Percentiles rank a stretch among this genome's conserved stretches.
Evolutionary conservation across 768 basidiomycete species (phyloP).

Genomic region (Krasilnikovozyma curviuscula): DNA sequence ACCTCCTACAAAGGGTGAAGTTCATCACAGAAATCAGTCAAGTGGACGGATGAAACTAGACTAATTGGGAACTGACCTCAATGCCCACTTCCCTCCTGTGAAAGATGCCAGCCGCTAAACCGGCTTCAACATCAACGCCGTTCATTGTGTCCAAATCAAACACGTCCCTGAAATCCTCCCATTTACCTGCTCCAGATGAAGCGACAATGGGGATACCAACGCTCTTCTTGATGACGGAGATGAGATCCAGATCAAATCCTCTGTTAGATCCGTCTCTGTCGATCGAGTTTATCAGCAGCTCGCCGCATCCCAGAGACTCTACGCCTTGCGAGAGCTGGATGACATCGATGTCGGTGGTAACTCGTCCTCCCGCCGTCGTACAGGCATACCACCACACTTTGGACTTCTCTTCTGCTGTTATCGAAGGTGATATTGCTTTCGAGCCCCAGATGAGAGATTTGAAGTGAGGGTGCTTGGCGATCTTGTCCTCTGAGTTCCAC

Average conservation of each 20-base stretch:
- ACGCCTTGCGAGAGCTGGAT: slow-evolving; percentile 79
- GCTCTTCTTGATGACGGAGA: slow-evolving; percentile 49
- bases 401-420: slow-evolving; percentile 38
- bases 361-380: slow-evolving; percentile 83
- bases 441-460: slow-evolving; percentile 24
- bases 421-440: slow-evolving; percentile 5
- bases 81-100: slow-evolving; percentile 77
- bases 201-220: slow-evolving; percentile 87
- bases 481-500: slow-evolving; percentile 19
- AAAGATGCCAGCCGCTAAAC: slow-evolving; percentile 90
- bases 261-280: slow-evolving; percentile 83
- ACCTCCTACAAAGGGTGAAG: no score
- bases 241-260: slow-evolving; percentile 74
- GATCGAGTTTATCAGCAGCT: slow-evolving; percentile 86
- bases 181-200: slow-evolving; percentile 73
- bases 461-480: slow-evolving; percentile 42
- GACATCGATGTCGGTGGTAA: slow-evolving; percentile 60
- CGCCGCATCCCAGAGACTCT: slow-evolving; percentile 81
- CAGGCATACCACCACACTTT: slow-evolving; percentile 98
- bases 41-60: no score
- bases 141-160: no score
- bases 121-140: slow-evolving; percentile 56
- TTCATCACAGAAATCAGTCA: no score
- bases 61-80: slow-evolving; percentile 21
- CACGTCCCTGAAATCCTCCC: slow-evolving; percentile 68